Evolutionary conservation across 225 moss, liverwort and hornwort species (phyloP), one percentile per base, ranked within the genome.

Genomic region (Asterella californica): DNA sequence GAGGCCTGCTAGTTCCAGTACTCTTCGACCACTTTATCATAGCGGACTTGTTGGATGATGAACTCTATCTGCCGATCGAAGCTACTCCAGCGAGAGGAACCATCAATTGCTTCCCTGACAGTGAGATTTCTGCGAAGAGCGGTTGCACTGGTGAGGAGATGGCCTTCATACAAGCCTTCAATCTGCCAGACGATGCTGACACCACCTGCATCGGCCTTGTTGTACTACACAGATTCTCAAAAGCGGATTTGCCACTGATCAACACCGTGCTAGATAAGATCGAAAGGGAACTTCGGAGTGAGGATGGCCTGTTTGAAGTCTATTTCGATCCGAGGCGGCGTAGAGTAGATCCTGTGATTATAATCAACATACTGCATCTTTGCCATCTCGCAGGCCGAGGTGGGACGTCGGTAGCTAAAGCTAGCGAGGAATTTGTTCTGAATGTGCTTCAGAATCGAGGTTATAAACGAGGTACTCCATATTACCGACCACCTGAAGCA

Each of bases 11-110:
- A 61, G 8, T 86, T 18, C 81, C 77, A 36, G 68, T 78, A 0
- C 17, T 22, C 47, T 86, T 77, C 30, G 86, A 86, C 33, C 83
- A 83, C 57, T 86, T 81, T 46, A 5, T 81, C 17, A 69, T 83
- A 0, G 83, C 86, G 29, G 83, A 74, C 10, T 37, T 82, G 49
- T 73, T 86, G 4, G 59, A 53, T 24, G 67, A 80, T 27, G 80
- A 38, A 48, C 17, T 11, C 10, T 80, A 73, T n/a, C 70, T 80
- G 59, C 80, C 80, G 7, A 70, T 49, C 1, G 73, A 72, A 32
- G 0, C 60, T 14, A 57, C 57, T 59, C 80, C 80, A 25, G 48
- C 17, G 55, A 50, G 78, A 0, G 84, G 84, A 5, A 68, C 29
- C 4, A 42, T 82, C 34, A 85, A 85, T 76, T 68, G 46, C 73